A percentile compares a stretch with the other conserved stretches of the same genome.
These are phyloP conservation scores for Xanthoconium stramineum DNA, from an alignment of 768 basidiomycete genomes.

Conservation along the genomic window DNA sequence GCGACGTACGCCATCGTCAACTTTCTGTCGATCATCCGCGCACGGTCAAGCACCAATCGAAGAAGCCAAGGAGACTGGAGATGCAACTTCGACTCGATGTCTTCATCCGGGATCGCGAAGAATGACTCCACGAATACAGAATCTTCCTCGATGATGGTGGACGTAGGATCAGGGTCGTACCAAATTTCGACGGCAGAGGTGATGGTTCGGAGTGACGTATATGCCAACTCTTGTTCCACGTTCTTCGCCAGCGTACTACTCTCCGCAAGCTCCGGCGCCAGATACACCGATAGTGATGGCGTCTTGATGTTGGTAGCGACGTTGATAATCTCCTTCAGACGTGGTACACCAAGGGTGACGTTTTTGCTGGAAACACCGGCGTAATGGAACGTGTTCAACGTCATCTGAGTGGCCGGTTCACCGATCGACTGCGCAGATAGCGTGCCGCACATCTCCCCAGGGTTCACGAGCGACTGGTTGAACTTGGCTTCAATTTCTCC, in stretches of 20 bases:
- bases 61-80: slow-evolving; percentile 96
- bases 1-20: slow-evolving; percentile 94
- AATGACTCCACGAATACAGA: slow-evolving; percentile 94
- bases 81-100: slow-evolving; percentile 86
- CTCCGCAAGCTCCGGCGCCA: slow-evolving; percentile 65
- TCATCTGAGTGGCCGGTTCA: slow-evolving; percentile 99
- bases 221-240: slow-evolving; percentile 91
- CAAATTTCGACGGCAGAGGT: slow-evolving; percentile 96
- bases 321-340: slow-evolving; percentile 99
- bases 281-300: slow-evolving; percentile 90
- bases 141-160: slow-evolving; percentile 96
- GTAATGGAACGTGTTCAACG: slow-evolving; percentile 99
- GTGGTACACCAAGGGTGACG: slow-evolving; percentile 98
- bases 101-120: slow-evolving; percentile 99
- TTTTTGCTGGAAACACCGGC: slow-evolving; percentile 99
- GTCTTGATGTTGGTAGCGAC: slow-evolving; percentile 99
- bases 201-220: slow-evolving; percentile 89
- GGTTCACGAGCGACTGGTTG: slow-evolving; percentile 87
- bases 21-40: slow-evolving; percentile 97
- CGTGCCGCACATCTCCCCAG: slow-evolving; percentile 99
- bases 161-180: slow-evolving; percentile 91
- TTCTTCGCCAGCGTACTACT: slow-evolving; percentile 72
- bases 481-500: slow-evolving; percentile 95
- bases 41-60: slow-evolving; percentile 93
- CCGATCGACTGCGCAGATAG: slow-evolving; percentile 98